Evolutionary conservation across 176 grass and related monocot species (phyloP).

Genomic region (Poa annua): DNA sequence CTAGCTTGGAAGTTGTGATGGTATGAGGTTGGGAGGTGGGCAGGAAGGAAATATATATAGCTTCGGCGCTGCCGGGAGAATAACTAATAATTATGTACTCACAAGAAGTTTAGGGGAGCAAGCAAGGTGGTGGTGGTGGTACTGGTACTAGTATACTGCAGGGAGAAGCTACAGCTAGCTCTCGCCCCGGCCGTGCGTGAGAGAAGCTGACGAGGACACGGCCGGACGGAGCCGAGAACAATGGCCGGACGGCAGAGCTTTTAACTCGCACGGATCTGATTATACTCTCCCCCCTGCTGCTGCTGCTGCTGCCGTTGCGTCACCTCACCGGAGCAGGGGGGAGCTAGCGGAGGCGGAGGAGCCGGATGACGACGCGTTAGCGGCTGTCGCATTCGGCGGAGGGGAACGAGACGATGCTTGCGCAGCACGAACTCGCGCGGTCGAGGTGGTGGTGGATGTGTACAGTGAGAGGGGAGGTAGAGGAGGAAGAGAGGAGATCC

Average conservation of each 20-base stretch:
- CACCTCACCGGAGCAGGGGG: conserved; percentile 11
- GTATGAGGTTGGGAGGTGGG: conserved; percentile 11
- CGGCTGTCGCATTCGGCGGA: conserved; percentile 41
- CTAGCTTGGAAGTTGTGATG: not conserved
- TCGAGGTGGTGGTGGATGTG: too few relatives aligned
- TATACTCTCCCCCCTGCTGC: too few relatives aligned
- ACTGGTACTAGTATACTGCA: not conserved
- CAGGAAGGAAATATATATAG: conserved; percentile 41
- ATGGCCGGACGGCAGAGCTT: not conserved
- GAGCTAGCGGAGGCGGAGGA: not conserved
- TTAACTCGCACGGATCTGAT: not conserved
- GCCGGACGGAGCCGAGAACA: conserved; percentile 4
- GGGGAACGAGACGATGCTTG: conserved; percentile 10
- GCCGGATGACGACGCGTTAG: conserved; percentile 28
- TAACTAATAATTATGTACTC: not conserved
- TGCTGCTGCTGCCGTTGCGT: not conserved
- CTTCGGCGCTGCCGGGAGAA: conserved; percentile 33
- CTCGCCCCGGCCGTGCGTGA: not conserved
- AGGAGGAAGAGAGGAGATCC: conserved; percentile 45
- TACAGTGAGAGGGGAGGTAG: not conserved
- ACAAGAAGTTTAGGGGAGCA: conserved; percentile 48
- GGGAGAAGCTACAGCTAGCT: too few relatives aligned
- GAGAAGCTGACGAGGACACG: not conserved
- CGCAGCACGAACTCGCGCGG: conserved; percentile 39
- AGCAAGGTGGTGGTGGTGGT: conserved; percentile 35